Percentiles rank a stretch among this genome's conserved stretches.
Conservation (phyloP, 768 basidiomycete genomes). For the Phanerochaete sordida region DNA sequence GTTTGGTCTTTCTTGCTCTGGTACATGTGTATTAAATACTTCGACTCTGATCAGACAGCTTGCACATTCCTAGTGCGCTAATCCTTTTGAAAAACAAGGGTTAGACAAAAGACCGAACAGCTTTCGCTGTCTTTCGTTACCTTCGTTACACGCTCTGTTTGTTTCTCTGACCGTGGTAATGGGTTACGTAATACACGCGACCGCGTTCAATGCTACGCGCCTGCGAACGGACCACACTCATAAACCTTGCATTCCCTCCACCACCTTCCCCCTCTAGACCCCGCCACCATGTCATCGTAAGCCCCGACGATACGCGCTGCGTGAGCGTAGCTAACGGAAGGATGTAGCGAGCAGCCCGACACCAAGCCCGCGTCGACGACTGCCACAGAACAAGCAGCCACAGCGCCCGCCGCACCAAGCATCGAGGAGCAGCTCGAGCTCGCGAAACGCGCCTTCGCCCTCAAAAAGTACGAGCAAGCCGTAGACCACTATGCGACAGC, state of each 20-base stretch:
- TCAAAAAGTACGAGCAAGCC: conserved; percentile 82
- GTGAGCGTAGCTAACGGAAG: background rate
- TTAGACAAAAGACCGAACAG: no score
- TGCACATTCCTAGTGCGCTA: no score
- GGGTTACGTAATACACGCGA: conserved; percentile 13
- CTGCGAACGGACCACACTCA: background rate
- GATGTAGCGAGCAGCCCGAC: background rate
- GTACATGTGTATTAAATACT: no score
- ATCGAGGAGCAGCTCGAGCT: conserved; percentile 66
- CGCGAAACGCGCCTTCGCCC: conserved; percentile 85
- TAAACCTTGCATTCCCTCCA: background rate
- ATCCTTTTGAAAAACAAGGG: no score
- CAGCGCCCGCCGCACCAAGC: conserved; percentile 10
- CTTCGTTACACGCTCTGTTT: background rate
- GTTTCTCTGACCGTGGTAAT: background rate
- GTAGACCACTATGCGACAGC: conserved; percentile 82
- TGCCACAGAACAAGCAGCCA: conserved; percentile 1
- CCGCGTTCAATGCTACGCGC: conserved; percentile 11
- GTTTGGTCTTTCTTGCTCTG: no score
- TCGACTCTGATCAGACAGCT: no score
- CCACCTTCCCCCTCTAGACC: background rate
- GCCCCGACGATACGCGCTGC: background rate
- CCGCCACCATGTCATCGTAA: conserved; percentile 10
- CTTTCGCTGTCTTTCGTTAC: no score
- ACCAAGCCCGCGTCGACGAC: conserved; percentile 9